Evolutionary conservation across 2,329 filamentous ascomycete species (phyloP), one percentile per base, ranked within the genome.

Genomic region (Penicillium sp.): DNA sequence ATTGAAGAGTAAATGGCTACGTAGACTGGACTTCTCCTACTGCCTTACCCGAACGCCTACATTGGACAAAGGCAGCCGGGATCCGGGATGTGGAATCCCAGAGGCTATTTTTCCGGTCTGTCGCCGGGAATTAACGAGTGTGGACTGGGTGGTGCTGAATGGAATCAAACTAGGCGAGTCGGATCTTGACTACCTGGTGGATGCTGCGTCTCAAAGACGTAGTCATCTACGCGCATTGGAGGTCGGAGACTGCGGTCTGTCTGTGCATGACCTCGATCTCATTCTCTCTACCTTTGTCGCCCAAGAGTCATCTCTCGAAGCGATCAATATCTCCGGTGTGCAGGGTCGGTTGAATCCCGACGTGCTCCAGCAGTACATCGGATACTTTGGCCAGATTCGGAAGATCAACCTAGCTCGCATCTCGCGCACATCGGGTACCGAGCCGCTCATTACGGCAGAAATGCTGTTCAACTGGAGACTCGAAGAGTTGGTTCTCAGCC

Each of bases 101-200:
- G 83, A 86, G 63, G 85, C 84, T 2, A 72, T 88, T 4, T 83
- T 86, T 57, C 83, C 84, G 1, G 71, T 88, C 5, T 87, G 83
- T 67, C 81, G 81, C 54, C 78, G 81, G 53, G 80, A 85, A 58
- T 75, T 83, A 23, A 88, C 85, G 0, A 85, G 83, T 58, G 81
- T 88, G 15, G 82, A 86, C 63, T 88, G 85, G 84, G 79, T 88
- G 46, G 76, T 81, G 20, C 68, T 88, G 50, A 87, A 82, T 52
- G 83, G 83, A 10, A 84, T 88, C 53, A 78, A 81, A 52, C 76
- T 88, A n/a, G 83, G 82, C 35, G 85, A 88, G 46, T 81, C 82
- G 0, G 86, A 88, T 66, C 71, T 88, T 46, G 85, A 88, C 55
- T 77, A 74, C 58, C 61, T 86, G 40, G 81, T 87, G 39, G 83